Evolutionary conservation across 1,284 basidiomycete species (phyloP).

Genomic region (Phylloboletellus chloephorus): DNA sequence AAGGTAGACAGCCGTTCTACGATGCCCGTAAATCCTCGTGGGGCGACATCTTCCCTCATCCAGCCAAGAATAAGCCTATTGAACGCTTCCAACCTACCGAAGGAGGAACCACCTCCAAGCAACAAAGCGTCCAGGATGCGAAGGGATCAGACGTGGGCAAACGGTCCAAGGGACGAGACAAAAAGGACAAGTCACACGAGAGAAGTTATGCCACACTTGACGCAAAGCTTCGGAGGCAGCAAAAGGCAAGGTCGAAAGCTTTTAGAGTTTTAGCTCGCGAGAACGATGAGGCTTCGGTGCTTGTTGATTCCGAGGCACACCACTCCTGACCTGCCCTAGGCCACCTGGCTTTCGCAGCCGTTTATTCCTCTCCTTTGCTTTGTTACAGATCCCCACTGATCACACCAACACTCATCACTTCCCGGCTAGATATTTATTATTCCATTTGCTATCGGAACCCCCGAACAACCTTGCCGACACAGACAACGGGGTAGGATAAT

Average conservation of each 20-base stretch:
- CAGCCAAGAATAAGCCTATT: slow-evolving; percentile 66
- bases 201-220: slow-evolving; percentile 38
- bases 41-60: slow-evolving; percentile 95
- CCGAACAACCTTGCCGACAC: slow-evolving; percentile 1
- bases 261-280: slow-evolving; percentile 20
- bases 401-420: background rate
- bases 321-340: slow-evolving; percentile 6
- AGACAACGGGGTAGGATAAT: slow-evolving; percentile 1
- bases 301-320: slow-evolving; percentile 10
- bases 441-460: slow-evolving; percentile 5
- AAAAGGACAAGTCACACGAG: slow-evolving; percentile 22
- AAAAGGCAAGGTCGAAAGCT: slow-evolving; percentile 36
- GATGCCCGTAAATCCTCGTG: slow-evolving; percentile 91
- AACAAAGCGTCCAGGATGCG: slow-evolving; percentile 14
- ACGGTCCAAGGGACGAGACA: slow-evolving; percentile 34
- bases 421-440: slow-evolving; percentile 4
- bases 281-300: slow-evolving; percentile 5
- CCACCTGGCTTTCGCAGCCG: background rate
- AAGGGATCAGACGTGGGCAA: slow-evolving; percentile 57
- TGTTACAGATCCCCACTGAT: background rate
- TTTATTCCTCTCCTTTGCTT: background rate
- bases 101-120: slow-evolving; percentile 22
- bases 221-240: slow-evolving; percentile 29
- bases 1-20: slow-evolving; percentile 91
- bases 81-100: slow-evolving; percentile 48